Evolutionary conservation across 305 asterid genomes (phyloP), one percentile per base, ranked within the genome.

Genomic region (Rubia tinctorum): DNA sequence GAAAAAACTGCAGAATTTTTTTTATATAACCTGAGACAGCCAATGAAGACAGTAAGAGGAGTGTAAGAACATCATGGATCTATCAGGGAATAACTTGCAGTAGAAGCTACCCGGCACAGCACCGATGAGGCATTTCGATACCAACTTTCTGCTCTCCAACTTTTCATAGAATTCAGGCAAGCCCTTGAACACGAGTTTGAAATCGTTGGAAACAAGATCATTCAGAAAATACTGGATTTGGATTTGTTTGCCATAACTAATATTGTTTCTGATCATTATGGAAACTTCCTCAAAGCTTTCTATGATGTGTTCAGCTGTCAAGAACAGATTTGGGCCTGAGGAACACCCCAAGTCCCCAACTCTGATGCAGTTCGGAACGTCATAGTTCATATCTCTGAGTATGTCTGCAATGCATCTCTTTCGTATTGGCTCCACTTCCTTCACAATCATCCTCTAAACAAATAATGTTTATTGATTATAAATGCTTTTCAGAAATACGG

Each of bases 171-270:
- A 69, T 6, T 22, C 27, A 0, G 75, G 78, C 20, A 79, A 25
- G 18, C 68, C 49, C 18, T 78, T 80, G 69, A 86, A 90, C 37
- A 86, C 76, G 6, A 79, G 43, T 71, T 90, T 88, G 76, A 86
- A 90, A 75, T 90, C 96, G 58, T 83, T 90, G 25, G 88, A 80
- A 0, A 87, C 86, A 27, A 89, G 90, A 47, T 88, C 96, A 69
- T 88, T 89, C 59, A 89, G 25, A 9, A 58, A 64, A 13, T 84
- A 77, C 61, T 82, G 77, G 47, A 80, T 80, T n/a, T 78, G 83
- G 2, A 86, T 89, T 30, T 56, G 37, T 7, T 76, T 17, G 2
- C 27, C 78, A 25, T 78, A n/a, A 51, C 6, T 7, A 10, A 0
- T 0, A 8, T 45, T 13, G 14, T 8, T 73, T 22, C 53, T 42